A percentile compares a stretch with the other conserved stretches of the same genome.
phyloP scores from a whole-genome alignment of 768 basidiomycete species.

The Mycena sanguinolenta region DNA sequence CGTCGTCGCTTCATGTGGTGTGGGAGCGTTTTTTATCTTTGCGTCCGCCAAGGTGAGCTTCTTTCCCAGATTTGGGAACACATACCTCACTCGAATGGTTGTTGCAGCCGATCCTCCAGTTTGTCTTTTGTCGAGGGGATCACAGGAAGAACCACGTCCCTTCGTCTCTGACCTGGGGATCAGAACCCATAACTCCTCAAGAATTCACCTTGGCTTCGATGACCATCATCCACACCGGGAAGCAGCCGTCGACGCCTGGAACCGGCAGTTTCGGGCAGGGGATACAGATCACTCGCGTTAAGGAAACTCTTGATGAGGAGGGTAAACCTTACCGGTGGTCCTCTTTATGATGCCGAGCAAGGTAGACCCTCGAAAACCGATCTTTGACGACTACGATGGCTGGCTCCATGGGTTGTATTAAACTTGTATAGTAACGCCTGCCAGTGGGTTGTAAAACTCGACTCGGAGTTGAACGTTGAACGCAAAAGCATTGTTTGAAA shows the following conservation, averaged over 20 bases:
- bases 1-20: constrained; percentile 27
- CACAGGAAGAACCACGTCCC: background rate
- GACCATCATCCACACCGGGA: background rate
- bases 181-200: background rate
- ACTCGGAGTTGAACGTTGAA: no score
- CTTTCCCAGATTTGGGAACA: background rate
- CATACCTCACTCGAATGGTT: background rate
- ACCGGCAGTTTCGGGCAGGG: background rate
- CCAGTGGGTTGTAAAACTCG: no score
- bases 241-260: background rate
- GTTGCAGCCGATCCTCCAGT: background rate
- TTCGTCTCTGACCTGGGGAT: background rate
- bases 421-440: no score
- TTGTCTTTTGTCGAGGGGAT: background rate
- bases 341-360: no score
- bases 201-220: background rate
- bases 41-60: constrained; percentile 22
- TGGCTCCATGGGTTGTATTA: no score
- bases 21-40: constrained; percentile 35
- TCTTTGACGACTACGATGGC: no score
- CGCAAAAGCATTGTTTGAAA: no score
- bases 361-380: no score
- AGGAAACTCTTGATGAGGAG: background rate
- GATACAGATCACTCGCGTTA: background rate
- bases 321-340: background rate